Evolutionary conservation across 768 basidiomycete species (phyloP).

Genomic region (Gyrodon lividus): DNA sequence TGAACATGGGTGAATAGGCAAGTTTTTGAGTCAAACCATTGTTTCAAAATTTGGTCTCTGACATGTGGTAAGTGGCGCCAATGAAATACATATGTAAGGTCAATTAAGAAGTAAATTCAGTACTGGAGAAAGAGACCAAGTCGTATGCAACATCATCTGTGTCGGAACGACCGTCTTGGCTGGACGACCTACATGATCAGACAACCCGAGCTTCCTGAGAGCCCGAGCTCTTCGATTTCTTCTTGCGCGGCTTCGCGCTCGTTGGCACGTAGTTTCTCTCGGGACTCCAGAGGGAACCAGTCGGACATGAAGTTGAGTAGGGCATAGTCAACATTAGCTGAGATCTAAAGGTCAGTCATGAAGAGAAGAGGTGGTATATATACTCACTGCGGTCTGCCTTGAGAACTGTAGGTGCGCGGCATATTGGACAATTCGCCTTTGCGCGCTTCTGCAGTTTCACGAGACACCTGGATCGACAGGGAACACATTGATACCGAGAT

Average conservation of each 20-base stretch:
- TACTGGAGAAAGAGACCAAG: no score
- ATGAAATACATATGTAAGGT: background rate
- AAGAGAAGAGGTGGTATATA: background rate
- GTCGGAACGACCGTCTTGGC: background rate
- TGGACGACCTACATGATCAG: conserved; percentile 37
- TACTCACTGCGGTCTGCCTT: conserved; percentile 72
- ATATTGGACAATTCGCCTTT: conserved; percentile 78
- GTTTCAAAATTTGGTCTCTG: no score
- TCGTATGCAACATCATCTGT: background rate
- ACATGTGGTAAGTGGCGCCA: background rate
- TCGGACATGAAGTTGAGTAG: conserved; percentile 83
- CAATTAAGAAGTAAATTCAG: background rate
- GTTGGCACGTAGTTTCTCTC: conserved; percentile 70
- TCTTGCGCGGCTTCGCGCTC: conserved; percentile 73
- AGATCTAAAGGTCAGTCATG: background rate
- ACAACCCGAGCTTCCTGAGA: conserved; percentile 38
- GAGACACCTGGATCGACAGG: conserved; percentile 48
- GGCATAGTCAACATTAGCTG: conserved; percentile 79
- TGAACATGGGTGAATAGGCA: no score
- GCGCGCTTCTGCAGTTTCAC: conserved; percentile 90
- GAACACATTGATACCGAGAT: conserved; percentile 12
- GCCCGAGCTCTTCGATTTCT: conserved; percentile 62
- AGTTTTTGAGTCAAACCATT: no score
- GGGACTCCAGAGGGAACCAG: conserved; percentile 88
- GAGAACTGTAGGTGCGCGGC: conserved; percentile 74